Percentiles rank a stretch among this genome's conserved stretches.
Evolutionary conservation across 768 basidiomycete genomes (phyloP).

Genomic region (Amanita rubescens): DNA sequence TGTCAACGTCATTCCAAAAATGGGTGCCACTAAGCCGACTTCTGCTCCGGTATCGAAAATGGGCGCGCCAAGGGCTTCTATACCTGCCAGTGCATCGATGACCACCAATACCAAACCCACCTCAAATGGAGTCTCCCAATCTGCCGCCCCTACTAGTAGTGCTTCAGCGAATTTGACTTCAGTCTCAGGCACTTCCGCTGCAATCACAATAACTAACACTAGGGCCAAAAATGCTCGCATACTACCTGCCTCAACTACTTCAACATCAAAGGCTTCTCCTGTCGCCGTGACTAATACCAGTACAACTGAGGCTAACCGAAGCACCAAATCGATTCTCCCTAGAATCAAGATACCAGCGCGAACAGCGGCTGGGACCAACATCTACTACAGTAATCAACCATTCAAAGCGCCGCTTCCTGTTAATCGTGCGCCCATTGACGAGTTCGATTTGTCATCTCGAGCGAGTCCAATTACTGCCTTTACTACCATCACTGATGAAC

Average conservation of each 20-base stretch:
- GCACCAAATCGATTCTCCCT: neutral
- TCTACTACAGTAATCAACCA: neutral
- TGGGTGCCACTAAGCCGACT: neutral
- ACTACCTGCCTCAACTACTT: no score
- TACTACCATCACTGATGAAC: neutral
- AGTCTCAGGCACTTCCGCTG: no score
- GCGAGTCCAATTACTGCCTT: no score
- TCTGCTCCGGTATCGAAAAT: neutral
- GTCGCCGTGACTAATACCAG: neutral
- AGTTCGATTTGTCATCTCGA: neutral
- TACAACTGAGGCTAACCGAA: neutral
- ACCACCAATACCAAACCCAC: neutral
- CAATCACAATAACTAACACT: no score
- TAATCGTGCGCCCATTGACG: neutral
- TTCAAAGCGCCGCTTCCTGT: constrained; percentile 1
- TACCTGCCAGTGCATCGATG: neutral
- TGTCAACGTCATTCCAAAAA: neutral
- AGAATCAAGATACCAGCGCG: constrained; percentile 1
- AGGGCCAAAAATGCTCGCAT: no score
- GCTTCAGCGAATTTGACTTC: no score
- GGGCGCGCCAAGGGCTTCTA: neutral
- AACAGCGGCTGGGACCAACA: neutral
- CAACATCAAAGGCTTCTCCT: constrained; percentile 1
- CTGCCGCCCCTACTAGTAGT: neutral
- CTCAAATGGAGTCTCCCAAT: neutral